Evolutionary conservation across 352 stramenopile species (phyloP).

Genomic region (Phytophthora agathidicida): DNA sequence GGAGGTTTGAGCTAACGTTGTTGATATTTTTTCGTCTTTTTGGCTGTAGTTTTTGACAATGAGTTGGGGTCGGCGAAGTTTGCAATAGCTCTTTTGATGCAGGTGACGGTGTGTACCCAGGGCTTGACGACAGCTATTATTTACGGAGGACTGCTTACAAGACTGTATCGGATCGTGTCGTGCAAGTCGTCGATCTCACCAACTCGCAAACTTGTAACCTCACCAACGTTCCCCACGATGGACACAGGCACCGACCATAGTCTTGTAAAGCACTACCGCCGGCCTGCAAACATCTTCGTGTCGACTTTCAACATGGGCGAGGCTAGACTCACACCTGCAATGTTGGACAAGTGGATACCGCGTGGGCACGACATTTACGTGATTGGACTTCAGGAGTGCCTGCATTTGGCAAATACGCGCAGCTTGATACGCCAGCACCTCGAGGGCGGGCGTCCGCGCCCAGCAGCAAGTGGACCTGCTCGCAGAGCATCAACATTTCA

Average conservation of each 20-base stretch:
- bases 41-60: constrained; percentile 50
- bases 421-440: constrained; percentile 67
- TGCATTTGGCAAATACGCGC: constrained; percentile 72
- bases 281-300: constrained; percentile 73
- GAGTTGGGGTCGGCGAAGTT: constrained; percentile 52
- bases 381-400: constrained; percentile 89
- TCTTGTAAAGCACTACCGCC: constrained; percentile 43
- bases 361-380: constrained; percentile 85
- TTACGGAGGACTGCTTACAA: constrained; percentile 59
- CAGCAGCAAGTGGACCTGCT: constrained; percentile 24
- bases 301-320: constrained; percentile 90
- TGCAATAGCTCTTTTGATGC: constrained; percentile 64
- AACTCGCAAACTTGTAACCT: constrained; percentile 41
- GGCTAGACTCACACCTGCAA: constrained; percentile 52
- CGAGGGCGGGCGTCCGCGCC: constrained; percentile 45
- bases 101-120: constrained; percentile 64
- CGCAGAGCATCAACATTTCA: constrained; percentile 38
- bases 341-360: constrained; percentile 82
- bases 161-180: constrained; percentile 34
- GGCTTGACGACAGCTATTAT: constrained; percentile 71
- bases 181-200: constrained; percentile 25
- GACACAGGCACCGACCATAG: constrained; percentile 26
- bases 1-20: constrained; percentile 2
- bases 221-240: constrained; percentile 39
- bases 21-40: background rate